A percentile compares a stretch with the other conserved stretches of the same genome.
Evolutionary conservation across 176 grass and related monocot species (phyloP).

Genomic region (Aegilops sharonensis): DNA sequence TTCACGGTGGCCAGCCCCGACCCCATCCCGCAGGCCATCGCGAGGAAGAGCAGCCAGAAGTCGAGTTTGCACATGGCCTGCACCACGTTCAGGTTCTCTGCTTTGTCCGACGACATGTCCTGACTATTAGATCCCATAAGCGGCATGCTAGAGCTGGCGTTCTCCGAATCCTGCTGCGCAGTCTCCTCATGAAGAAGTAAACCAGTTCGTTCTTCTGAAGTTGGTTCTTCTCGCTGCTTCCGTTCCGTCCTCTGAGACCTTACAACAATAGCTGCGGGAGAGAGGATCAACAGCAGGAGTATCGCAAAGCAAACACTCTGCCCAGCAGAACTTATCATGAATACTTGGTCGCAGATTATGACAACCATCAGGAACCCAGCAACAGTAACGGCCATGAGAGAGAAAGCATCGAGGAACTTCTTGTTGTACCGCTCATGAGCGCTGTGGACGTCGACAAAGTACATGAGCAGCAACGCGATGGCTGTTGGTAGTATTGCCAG

Average conservation of each 20-base stretch:
- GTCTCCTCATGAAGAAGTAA: conserved; percentile 18
- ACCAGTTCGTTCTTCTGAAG: conserved; percentile 4
- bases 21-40: conserved; percentile 75
- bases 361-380: conserved; percentile 79
- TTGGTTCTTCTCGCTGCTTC: conserved; percentile 22
- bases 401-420: conserved; percentile 75
- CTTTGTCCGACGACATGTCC: conserved; percentile 27
- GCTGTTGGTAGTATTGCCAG: conserved; percentile 61
- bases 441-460: conserved; percentile 55
- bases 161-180: conserved; percentile 10
- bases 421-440: conserved; percentile 44
- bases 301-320: conserved; percentile 45
- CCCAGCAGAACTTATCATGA: conserved; percentile 38
- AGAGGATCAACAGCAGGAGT: conserved; percentile 61
- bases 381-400: conserved; percentile 63
- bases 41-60: conserved; percentile 68
- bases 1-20: conserved; percentile 76
- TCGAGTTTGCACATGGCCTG: conserved; percentile 56
- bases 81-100: conserved; percentile 43
- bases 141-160: neutral
- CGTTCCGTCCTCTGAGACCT: conserved; percentile 51
- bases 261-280: conserved; percentile 41
- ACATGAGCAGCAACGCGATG: conserved; percentile 68
- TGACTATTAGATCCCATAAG: neutral
- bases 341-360: conserved; percentile 77